A percentile compares a stretch with the other conserved stretches of the same genome.
Evolutionary conservation across 495 filamentous ascomycete genomes (phyloP).

Genomic region (Hypoxylon lenormandii): DNA sequence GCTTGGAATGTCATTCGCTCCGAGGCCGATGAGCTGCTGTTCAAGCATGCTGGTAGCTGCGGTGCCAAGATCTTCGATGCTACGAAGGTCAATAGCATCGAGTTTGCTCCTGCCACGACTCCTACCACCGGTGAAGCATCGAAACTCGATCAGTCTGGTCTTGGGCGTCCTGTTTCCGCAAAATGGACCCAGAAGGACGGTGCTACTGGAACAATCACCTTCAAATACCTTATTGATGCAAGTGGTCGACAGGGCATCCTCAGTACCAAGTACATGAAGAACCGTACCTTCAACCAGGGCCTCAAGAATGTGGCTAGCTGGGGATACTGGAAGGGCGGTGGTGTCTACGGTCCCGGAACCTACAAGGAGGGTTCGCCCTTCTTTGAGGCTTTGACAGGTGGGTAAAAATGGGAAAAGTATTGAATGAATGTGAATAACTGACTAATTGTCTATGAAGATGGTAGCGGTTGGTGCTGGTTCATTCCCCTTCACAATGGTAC

Average conservation of each 20-base stretch:
- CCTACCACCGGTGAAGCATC: background rate
- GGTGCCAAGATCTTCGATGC: constrained; percentile 64
- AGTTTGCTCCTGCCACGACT: constrained; percentile 45
- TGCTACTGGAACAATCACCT: constrained; percentile 53
- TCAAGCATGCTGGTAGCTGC: constrained; percentile 60
- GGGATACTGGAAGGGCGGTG: constrained; percentile 58
- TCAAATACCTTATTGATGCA: constrained; percentile 63
- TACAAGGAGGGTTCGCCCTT: constrained; percentile 51
- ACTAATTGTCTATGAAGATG: constrained; percentile 44
- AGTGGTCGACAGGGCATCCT: constrained; percentile 57
- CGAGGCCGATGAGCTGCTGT: constrained; percentile 65
- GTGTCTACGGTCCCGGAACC: constrained; percentile 49
- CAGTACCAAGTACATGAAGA: constrained; percentile 61
- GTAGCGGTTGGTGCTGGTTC: constrained; percentile 60
- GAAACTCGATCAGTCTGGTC: constrained; percentile 25
- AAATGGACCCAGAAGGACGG: constrained; percentile 59
- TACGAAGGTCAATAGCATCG: constrained; percentile 56
- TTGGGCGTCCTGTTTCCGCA: constrained; percentile 62
- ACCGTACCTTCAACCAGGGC: constrained; percentile 55
- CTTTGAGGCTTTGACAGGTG: constrained; percentile 58
- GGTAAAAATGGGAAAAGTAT: background rate
- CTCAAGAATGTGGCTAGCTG: constrained; percentile 62
- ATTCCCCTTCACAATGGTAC: constrained; percentile 62
- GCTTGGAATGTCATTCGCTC: constrained; percentile 68
- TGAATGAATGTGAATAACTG: background rate